Percentiles rank a stretch among this genome's conserved stretches.
Evolutionary conservation across 2,329 filamentous ascomycete genomes (phyloP).

Genomic region (Triangularia verruculosa): DNA sequence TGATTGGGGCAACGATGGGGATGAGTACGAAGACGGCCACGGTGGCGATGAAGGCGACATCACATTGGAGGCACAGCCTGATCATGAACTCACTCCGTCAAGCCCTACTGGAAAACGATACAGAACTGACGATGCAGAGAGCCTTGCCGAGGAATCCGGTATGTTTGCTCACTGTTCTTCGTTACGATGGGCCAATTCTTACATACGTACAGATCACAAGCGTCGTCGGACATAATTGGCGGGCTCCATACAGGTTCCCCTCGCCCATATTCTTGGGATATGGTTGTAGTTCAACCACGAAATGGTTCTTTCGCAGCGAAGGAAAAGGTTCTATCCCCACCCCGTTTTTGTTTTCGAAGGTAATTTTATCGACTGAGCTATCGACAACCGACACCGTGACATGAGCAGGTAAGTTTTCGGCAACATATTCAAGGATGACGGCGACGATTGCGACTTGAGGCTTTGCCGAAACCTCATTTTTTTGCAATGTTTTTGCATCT

Average conservation of each 20-base stretch:
- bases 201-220: slow-evolving; percentile 27
- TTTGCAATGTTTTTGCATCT: neutral
- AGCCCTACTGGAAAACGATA: slow-evolving; percentile 33
- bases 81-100: slow-evolving; percentile 24
- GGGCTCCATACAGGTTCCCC: slow-evolving; percentile 13
- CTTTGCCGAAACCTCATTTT: neutral
- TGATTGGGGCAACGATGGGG: slow-evolving; percentile 38
- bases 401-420: neutral
- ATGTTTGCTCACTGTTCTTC: slow-evolving; percentile 11
- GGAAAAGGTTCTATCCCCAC: neutral
- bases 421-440: slow-evolving; percentile 1
- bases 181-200: slow-evolving; percentile 1
- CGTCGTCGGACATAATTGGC: slow-evolving; percentile 30
- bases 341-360: neutral
- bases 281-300: slow-evolving; percentile 22
- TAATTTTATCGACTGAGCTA: neutral
- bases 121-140: slow-evolving; percentile 29
- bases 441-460: neutral
- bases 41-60: neutral
- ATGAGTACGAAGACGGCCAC: slow-evolving; percentile 28
- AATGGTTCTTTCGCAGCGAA: neutral
- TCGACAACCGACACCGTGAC: neutral
- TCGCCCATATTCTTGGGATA: neutral
- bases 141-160: slow-evolving; percentile 30
- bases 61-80: slow-evolving; percentile 19